Evolutionary conservation across 495 filamentous ascomycete genomes (phyloP), one percentile per base, ranked within the genome.

Genomic region (Pyrenula aspistea): DNA sequence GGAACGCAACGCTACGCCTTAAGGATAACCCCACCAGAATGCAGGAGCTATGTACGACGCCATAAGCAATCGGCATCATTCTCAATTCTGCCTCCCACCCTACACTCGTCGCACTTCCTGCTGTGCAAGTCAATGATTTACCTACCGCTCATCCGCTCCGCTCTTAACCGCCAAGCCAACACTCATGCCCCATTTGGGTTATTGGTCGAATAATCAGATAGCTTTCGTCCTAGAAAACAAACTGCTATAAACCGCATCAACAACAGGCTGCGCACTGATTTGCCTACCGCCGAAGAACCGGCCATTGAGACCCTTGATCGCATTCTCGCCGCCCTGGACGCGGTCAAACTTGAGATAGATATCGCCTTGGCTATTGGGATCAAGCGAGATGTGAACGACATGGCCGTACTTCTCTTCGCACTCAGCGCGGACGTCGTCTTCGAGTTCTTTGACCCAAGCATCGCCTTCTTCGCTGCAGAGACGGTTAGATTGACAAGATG

Each of bases 341-440:
- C 88, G 85, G 73, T 96, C 89, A 68, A 97, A 99, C 71, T 97
- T 97, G 66, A 97, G 82, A 71, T 96, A 99, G 65, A 99, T 92
- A 65, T 97, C 94, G 72, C 94, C 94, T 67, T 87, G 81, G 55
- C 87, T 89, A 70, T 93, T 95, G 60, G 88, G 81, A 80, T 96
- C 92, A 76, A 96, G 75, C 66, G 89, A 79, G 73, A 96, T 95
- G 83, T 99, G 94, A 74, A 96, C 90, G 67, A 99, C 91, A 67
- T 91, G 87, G 67, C 94, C 94, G 78, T 96, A 99, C 77, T 93
- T 95, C 60, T 84, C 78, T 73, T 94, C 89, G 68, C 93, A 96
- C 77, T 99, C 94, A 63, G 78, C 76, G 70, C 87, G 84, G 63
- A 99, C 88, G 63, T 99, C 94, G 66, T 92, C 88, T 76, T 96